Conservation (phyloP, 2,329 filamentous ascomycete genomes). For the Aspergillus fumigatiaffinis region DNA sequence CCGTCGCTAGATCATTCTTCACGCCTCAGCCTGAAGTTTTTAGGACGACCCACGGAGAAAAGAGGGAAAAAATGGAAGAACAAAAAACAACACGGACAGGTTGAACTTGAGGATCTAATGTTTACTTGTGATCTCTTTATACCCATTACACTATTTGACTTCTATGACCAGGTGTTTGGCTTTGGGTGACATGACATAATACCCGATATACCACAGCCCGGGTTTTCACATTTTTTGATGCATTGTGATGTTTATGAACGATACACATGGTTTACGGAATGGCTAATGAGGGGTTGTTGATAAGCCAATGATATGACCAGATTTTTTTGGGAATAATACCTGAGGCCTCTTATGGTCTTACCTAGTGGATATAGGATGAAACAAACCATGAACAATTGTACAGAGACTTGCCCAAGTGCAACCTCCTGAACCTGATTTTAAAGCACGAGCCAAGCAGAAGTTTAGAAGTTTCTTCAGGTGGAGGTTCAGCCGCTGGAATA, state of each 20-base stretch:
- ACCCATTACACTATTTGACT: slow-evolving; percentile 20
- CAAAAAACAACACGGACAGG: neutral
- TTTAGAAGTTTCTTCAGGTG: neutral
- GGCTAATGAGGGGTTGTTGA: slow-evolving; percentile 15
- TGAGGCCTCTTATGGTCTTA: neutral
- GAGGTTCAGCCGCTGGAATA: too few relatives aligned
- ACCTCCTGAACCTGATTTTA: neutral
- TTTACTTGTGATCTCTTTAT: slow-evolving; percentile 19
- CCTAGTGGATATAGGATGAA: neutral
- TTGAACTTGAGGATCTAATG: neutral
- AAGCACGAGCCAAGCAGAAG: neutral
- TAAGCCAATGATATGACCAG: neutral
- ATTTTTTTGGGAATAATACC: neutral
- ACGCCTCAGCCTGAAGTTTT: neutral
- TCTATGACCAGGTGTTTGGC: slow-evolving; percentile 9
- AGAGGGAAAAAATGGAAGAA: slow-evolving; percentile 1
- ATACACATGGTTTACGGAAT: slow-evolving; percentile 10
- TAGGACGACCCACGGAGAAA: neutral
- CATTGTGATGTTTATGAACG: slow-evolving; percentile 14
- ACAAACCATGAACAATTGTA: neutral
- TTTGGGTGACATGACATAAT: slow-evolving; percentile 9
- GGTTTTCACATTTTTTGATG: slow-evolving; percentile 1
- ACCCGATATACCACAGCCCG: slow-evolving; percentile 9
- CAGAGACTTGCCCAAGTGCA: neutral
- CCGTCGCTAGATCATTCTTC: neutral